Evolutionary conservation across 345 rosid species (phyloP), one percentile per base, ranked within the genome.

Genomic region (Triadica sebifera): DNA sequence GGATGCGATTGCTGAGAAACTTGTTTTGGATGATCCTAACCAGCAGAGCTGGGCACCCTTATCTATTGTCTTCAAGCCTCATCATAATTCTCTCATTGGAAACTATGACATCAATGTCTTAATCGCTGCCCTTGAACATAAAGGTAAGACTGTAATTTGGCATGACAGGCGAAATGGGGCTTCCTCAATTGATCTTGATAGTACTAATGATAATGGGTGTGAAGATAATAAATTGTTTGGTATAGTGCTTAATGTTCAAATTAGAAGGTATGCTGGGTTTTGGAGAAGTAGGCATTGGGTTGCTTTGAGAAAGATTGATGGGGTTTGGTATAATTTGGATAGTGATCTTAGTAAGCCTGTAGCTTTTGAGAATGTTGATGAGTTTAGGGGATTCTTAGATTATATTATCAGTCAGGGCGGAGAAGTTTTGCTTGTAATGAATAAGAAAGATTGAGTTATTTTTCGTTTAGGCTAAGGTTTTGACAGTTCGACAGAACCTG

Each of bases 201-300:
- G 15, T 17, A 19, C 16, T 60, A 60, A 5, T 57, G 12, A 47
- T 25, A 58, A 11, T 77, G 84, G 69, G 0, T 11, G 71, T 43
- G 78, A 79, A 19, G 85, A 55, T 12, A 65, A 56, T 62, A 17
- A 51, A 4, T 69, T 90, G 71, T 88, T 90, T 87, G 96, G 98
- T 12, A 87, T 90, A 39, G 90, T 90, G 78, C 81, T 91, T 72
- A 91, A 96, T 83, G 82, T 90, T 77, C 91, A 89, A 0, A 89
- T 91, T 17, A 87, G 81, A 67, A 70, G 92, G 69, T 88, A 86
- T 59, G 92, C 85, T 20, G 97, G 97, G 77, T 80, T 93, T 43
- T 93, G 99, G 95, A 89, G 81, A 81, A 62, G 91, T 72, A 88
- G 99, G 80, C 98, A 90, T 82, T 91, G 99, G 99, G 82, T 90